Base-by-base conservation (phyloP, 2,329 filamentous ascomycete species). In the Septoria petroselini region DNA sequence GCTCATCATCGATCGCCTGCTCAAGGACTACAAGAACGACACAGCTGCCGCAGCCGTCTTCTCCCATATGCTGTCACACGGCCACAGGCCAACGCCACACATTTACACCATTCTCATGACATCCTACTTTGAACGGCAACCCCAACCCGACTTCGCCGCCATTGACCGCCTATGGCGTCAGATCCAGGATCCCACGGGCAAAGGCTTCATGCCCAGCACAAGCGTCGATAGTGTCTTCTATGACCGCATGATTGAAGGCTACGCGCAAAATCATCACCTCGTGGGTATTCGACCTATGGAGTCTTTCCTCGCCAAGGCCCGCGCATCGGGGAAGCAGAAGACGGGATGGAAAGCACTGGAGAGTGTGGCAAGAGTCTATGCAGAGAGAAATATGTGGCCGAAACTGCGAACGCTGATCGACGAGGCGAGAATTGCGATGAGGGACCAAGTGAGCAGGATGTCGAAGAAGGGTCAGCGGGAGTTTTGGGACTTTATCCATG, bases 61-160 rank as follows among this genome's bases (percentile, higher is more conserved):
- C 35, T 68, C 72, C 1, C 79, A 85, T 65, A 85, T 93, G 76
- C 70, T 71, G 42, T 58, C 62, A 4, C 70, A 73, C 18, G 76
- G 77, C 15, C 62, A 84, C 35, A 65, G 75, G 40, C 75, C 81
- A 2, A 79, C 79, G 3, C 68, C 80, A 1, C 78, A 88, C 59
- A 86, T 89, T 62, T 86, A 86, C 71, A 91, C 86, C 18, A 86
- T 84, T 61, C 77, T 93, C 15, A 72, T 86, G 38, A 79, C 84
- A 38, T 76, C 85, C 63, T 84, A 84, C 64, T 85, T 91, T 63
- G 62, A 73, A 7, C 52, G 50, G 3, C 54, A 70, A 1, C 80
- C 81, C 2, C 29, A 45, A 14, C 81, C 83, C 0, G 76, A 86
- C 58, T 70, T 86, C 23, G 67, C 70, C 1, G 78, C 79, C 11